Conservation (phyloP, 108 stramenopile genomes). For the Skeletonema marinoi region DNA sequence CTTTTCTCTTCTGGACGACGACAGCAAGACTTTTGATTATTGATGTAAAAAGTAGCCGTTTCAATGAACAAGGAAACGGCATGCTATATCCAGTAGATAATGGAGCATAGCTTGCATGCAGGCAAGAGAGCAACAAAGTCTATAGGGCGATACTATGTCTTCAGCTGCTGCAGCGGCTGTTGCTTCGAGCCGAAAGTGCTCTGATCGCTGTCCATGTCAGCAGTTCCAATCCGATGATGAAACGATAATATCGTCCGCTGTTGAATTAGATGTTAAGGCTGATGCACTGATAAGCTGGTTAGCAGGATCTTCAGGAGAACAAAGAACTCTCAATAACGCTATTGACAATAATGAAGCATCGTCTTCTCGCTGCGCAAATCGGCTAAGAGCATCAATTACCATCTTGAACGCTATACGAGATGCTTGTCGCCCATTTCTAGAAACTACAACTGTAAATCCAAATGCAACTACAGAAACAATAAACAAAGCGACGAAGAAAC, state of each 20-base stretch:
- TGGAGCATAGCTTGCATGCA: not conserved
- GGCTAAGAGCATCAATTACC: conserved; percentile 53
- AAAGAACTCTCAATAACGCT: not conserved
- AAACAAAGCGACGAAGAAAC: not conserved
- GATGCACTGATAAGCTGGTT: conserved; percentile 35
- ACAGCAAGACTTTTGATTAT: too few relatives aligned
- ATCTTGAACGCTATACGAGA: conserved; percentile 80
- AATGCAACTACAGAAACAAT: not conserved
- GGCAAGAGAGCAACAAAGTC: not conserved
- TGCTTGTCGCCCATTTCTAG: conserved; percentile 70
- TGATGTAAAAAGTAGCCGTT: too few relatives aligned
- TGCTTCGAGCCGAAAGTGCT: not conserved
- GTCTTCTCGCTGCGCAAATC: conserved; percentile 8
- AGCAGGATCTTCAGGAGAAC: not conserved
- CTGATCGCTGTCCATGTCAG: conserved; percentile 16
- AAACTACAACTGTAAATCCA: conserved; percentile 13
- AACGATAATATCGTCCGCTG: conserved; percentile 25
- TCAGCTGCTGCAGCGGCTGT: not conserved
- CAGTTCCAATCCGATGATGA: conserved; percentile 27
- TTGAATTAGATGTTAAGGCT: conserved; percentile 32
- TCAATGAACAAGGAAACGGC: too few relatives aligned
- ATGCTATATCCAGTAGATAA: too few relatives aligned
- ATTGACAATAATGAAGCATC: not conserved
- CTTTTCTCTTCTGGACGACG: too few relatives aligned
- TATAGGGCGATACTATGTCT: not conserved